Evolutionary conservation across 805 yeast genomes (phyloP), one percentile per base, ranked within the genome.

Genomic region (Candida rishiriensis): DNA sequence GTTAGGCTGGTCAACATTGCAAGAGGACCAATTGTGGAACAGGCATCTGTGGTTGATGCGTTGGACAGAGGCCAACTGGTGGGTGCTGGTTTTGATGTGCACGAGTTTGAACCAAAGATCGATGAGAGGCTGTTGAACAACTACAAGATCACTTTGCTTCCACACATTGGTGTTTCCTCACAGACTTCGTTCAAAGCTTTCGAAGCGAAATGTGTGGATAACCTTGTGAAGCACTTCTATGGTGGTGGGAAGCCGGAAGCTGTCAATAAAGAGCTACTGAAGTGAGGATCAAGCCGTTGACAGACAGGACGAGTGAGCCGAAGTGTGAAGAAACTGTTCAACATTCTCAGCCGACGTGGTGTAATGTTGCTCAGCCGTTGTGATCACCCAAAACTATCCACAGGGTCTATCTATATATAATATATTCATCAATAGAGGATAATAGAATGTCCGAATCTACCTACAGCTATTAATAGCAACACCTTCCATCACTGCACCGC

Each of bases 1-100:
- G 70, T 59, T 35, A 49, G 61, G 55, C 53, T 48, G 43, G 71
- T 60, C 8, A 69, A 68, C 40, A 60, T 68, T 46, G 72, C 71
- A 2, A 57, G 73, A 45, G 72, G 72, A 1, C 71, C 72, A 4
- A 65, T 68, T 33, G 71, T 68, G 2, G 57, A 68, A 43, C 70
- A 69, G 41, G 61, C 59, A 11, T 70, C 72, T 0, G 63, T 69
- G 1, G 61, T 69, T 29, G 70, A 67, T 39, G 72, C 72, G 1
- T 40, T 69, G 16, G 66, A 69, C 36, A 49, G 67, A 12, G 72
- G 71, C 1, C 72, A 69, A 44, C 51, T 69, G 17, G 68, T 68
- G 11, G 72, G 73, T 26, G 71, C 69, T 13, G 73, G 72, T 0
- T 66, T 68, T 49, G 73, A 68, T 51, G 73, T 68, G 13, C 70